Evolutionary conservation across 2,329 filamentous ascomycete species (phyloP).

Genomic region (Trichoderma harzianum): DNA sequence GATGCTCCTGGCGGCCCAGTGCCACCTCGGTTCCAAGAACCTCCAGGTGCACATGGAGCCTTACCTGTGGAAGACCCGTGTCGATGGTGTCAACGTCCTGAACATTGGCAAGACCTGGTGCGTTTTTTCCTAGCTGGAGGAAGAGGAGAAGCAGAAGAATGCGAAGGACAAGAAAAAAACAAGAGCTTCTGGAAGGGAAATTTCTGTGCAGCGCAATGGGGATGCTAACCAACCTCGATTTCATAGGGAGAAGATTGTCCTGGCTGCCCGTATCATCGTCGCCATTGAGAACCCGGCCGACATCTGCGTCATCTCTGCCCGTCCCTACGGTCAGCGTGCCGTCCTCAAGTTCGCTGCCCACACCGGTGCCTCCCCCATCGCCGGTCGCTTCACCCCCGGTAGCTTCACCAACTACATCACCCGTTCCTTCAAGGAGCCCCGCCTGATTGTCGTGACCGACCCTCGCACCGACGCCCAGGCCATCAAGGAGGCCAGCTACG

Average conservation of each 20-base stretch:
- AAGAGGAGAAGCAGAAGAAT: neutral
- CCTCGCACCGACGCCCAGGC: constrained; percentile 99
- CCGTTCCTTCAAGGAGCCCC: constrained; percentile 99
- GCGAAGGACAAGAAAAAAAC: too few relatives aligned
- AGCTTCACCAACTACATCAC: constrained; percentile 99
- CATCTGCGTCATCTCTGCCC: constrained; percentile 98
- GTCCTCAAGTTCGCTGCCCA: constrained; percentile 99
- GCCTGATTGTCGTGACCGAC: constrained; percentile 98
- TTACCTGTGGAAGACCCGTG: constrained; percentile 99
- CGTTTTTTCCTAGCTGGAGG: constrained; percentile 31
- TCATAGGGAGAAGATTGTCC: constrained; percentile 96
- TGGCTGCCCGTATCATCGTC: constrained; percentile 97
- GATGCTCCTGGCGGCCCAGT: constrained; percentile 96
- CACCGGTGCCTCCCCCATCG: constrained; percentile 96
- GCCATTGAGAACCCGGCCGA: constrained; percentile 99
- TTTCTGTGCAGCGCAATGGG: neutral
- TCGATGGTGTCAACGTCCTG: constrained; percentile 96
- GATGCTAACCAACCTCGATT: constrained; percentile 16
- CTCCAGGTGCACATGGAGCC: constrained; percentile 99
- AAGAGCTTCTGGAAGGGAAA: neutral
- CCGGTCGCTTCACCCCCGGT: constrained; percentile 99
- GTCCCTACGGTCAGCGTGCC: constrained; percentile 98
- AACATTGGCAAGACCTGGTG: constrained; percentile 99
- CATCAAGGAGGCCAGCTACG: constrained; percentile 99
- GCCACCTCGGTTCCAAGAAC: constrained; percentile 98